These are phyloP conservation scores for Plasmodium berghei DNA, from an alignment of 169 alveolate genomes.

Conservation along the genomic window DNA sequence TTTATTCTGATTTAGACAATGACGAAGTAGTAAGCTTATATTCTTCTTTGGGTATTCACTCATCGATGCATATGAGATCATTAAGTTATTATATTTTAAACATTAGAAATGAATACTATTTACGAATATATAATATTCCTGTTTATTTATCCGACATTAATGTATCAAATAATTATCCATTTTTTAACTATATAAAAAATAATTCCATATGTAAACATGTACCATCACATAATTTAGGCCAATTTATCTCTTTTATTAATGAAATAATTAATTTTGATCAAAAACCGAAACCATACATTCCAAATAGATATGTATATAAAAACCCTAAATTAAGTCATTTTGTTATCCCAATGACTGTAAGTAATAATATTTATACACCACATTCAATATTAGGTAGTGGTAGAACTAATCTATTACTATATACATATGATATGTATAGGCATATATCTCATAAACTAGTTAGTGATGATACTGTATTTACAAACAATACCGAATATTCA, in stretches of 20 bases:
- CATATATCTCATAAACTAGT: constrained; percentile 19
- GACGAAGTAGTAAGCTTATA: constrained; percentile 52
- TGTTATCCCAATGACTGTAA: constrained; percentile 11
- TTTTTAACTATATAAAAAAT: constrained; percentile 47
- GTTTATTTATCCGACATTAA: constrained; percentile 54
- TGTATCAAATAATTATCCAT: constrained; percentile 39
- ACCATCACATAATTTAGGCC: constrained; percentile 4
- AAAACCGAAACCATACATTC: constrained; percentile 59
- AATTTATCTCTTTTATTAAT: constrained; percentile 47
- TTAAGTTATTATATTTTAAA: constrained; percentile 55
- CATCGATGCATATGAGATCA: constrained; percentile 62
- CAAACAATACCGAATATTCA: constrained; percentile 2
- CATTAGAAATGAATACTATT: constrained; percentile 61
- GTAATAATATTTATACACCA: constrained; percentile 21
- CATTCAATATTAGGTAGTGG: constrained; percentile 59
- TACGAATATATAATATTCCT: constrained; percentile 41
- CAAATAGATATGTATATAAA: constrained; percentile 62
- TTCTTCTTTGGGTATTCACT: constrained; percentile 55
- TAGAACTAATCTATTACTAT: constrained; percentile 38
- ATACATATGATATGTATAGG: constrained; percentile 46
- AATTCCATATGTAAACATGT: constrained; percentile 39
- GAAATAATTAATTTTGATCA: constrained; percentile 66
- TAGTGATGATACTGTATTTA: constrained; percentile 13
- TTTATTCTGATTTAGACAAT: constrained; percentile 72
- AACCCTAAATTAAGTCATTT: constrained; percentile 50